phyloP scores from a whole-genome alignment of 768 basidiomycete species.

The Hirschioporus abietinus region DNA sequence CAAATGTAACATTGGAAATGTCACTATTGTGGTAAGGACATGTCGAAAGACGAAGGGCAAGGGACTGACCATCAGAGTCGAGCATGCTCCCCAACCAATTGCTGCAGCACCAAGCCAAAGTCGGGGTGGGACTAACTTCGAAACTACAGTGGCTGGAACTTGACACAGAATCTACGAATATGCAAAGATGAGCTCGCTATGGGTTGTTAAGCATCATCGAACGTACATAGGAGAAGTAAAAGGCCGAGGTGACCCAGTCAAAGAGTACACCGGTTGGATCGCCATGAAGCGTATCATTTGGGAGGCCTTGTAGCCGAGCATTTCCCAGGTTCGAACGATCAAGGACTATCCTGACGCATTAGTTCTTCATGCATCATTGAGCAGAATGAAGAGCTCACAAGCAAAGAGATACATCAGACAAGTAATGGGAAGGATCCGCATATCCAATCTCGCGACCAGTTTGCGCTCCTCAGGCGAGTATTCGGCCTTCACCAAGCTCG shows the following conservation, averaged over 20 bases:
- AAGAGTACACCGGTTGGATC: conserved; percentile 66
- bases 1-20: no score
- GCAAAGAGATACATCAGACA: conserved; percentile 75
- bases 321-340: conserved; percentile 80
- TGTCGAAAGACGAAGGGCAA: background rate
- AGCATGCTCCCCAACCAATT: conserved; percentile 72
- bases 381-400: conserved; percentile 39
- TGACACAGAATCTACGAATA: conserved; percentile 59
- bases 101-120: conserved; percentile 62
- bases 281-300: conserved; percentile 56
- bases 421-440: conserved; percentile 62
- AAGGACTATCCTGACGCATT: conserved; percentile 33
- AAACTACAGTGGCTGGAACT: conserved; percentile 57
- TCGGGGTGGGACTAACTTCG: conserved; percentile 66
- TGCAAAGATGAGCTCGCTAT: background rate
- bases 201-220: background rate
- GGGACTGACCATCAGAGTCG: conserved; percentile 57
- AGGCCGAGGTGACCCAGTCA: conserved; percentile 72
- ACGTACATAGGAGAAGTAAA: conserved; percentile 75
- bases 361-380: conserved; percentile 3
- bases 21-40: background rate
- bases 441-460: conserved; percentile 61
- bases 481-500: background rate
- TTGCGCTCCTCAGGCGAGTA: conserved; percentile 36
- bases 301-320: conserved; percentile 68